Evolutionary conservation across 2,329 filamentous ascomycete species (phyloP), one percentile per base, ranked within the genome.

Genomic region (Aspergillus floridensis): DNA sequence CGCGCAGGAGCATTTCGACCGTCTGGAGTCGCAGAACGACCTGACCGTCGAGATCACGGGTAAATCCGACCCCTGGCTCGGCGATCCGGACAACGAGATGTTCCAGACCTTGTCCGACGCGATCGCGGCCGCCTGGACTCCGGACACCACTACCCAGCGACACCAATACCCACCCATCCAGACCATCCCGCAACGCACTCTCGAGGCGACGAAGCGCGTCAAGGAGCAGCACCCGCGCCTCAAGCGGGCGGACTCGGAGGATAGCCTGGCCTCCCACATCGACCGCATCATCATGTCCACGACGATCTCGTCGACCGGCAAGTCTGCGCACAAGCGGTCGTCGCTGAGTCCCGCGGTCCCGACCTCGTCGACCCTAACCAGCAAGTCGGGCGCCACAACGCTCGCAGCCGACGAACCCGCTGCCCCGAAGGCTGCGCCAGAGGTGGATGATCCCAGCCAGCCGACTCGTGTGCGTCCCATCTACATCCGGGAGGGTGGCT

Each of bases 401-500:
- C 52, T 53, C 14, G 48, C 54, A 29, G 35, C 57, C 12, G 51
- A 53, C 22, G 21, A 48, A 16, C 52, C 56, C 10, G 35, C 56
- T n/a, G 47, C 29, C 11, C 26, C 16, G 11, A 21, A 24, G 41
- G 10, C 44, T 1, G 24, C n/a, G n/a, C 7, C 22, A 12, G 24
- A 53, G 31, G 56, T 58, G 22, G 24, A 46, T 38, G 11, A 19
- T 35, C 49, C 41, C 44, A 21, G 56, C 51, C 50, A 53, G 24
- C 38, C 38, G 38, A 12, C 29, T 52, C 31, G 46, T 57, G 63
- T 73, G 11, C 68, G 71, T 56, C 93, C 93, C 0, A 81, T 99
- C 3, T 98, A 96, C 73, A 99, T 99, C 66, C 86, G 95, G 10
- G 95, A 99, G 76, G 95, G 95, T 12, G 95, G 95, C 5, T 96